phyloP scores from a whole-genome alignment of 441 rosid species.

The Arabidopsis lyrata region DNA sequence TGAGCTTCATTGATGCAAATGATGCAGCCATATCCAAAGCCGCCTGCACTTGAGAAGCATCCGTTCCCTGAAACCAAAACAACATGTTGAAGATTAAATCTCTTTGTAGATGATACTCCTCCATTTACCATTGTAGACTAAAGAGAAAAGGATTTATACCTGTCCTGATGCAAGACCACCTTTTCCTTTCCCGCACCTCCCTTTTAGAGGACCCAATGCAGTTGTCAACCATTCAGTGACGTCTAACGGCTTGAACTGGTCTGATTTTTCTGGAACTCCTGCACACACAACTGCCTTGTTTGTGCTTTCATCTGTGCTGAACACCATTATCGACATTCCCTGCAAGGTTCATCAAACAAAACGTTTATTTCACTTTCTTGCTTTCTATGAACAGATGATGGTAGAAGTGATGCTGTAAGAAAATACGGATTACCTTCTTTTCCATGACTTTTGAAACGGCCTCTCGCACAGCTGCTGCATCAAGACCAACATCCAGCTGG shows the following conservation, averaged over 20 bases:
- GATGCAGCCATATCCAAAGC: conserved; percentile 76
- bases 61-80: conserved; percentile 73
- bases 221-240: conserved; percentile 89
- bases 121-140: neutral
- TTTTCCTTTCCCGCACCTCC: conserved; percentile 93
- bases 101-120: neutral
- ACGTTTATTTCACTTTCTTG: neutral
- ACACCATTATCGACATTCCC: conserved; percentile 89
- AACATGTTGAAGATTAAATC: conserved; percentile 15
- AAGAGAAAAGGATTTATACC: conserved; percentile 49
- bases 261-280: conserved; percentile 79
- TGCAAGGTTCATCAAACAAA: conserved; percentile 49
- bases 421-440: conserved; percentile 58
- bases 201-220: conserved; percentile 87
- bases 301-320: conserved; percentile 83
- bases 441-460: conserved; percentile 82
- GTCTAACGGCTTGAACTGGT: conserved; percentile 66
- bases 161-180: conserved; percentile 95
- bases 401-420: neutral
- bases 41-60: conserved; percentile 69
- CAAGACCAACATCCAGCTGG: conserved; percentile 85
- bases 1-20: conserved; percentile 82
- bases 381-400: neutral
- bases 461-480: conserved; percentile 95
- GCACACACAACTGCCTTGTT: conserved; percentile 95